Conservation (phyloP, 441 rosid species). For the Adansonia gregorii region DNA sequence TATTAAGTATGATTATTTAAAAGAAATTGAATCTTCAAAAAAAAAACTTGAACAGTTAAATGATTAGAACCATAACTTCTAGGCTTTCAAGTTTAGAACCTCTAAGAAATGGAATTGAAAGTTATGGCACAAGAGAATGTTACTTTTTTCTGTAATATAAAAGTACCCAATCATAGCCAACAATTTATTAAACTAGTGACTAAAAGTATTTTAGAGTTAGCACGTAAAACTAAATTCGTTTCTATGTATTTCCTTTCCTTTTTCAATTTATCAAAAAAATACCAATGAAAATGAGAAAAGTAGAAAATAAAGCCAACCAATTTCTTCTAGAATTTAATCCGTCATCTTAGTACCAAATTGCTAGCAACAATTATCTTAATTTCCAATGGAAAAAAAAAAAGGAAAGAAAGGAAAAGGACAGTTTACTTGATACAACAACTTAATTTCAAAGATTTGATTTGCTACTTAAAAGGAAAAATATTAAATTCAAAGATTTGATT, state of each 20-base stretch:
- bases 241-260: no score
- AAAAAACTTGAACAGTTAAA: neutral
- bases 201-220: no score
- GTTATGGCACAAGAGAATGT: neutral
- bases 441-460: constrained; percentile 10
- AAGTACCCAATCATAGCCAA: no score
- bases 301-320: no score
- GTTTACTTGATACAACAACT: neutral
- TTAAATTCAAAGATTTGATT: neutral
- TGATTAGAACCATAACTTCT: neutral
- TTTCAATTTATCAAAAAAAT: no score
- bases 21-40: neutral
- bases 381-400: neutral
- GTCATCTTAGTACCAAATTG: neutral
- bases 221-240: no score
- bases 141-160: no score
- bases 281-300: no score
- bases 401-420: neutral
- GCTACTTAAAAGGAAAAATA: neutral
- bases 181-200: no score
- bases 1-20: no score
- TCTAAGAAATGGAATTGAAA: neutral
- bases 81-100: neutral
- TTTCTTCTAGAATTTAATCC: neutral
- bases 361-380: neutral